Conservation (phyloP, 2,329 filamentous ascomycete genomes). For the Volutella citrinella region DNA sequence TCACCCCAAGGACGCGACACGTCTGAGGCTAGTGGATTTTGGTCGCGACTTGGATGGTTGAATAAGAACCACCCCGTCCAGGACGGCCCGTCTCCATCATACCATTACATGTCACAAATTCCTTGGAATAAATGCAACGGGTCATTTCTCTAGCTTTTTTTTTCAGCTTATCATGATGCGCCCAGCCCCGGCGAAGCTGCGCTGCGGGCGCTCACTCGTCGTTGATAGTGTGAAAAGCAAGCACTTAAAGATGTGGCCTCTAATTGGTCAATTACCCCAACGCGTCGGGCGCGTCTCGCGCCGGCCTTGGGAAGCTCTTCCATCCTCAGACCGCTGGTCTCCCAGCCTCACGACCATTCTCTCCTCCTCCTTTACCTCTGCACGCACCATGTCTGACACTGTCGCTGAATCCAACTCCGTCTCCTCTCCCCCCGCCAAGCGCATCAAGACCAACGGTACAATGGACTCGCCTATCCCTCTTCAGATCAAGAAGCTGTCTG, state of each 20-base stretch:
- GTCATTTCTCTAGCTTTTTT: too few species aligned
- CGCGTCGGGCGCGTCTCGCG: conserved; percentile 27
- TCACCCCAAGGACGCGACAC: conserved; percentile 60
- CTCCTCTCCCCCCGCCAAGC: conserved; percentile 75
- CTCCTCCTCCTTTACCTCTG: neutral
- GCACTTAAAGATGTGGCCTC: conserved; percentile 15
- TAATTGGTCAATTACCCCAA: conserved; percentile 27
- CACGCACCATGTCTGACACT: conserved; percentile 18
- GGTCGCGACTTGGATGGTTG: conserved; percentile 60
- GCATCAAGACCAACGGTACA: conserved; percentile 61
- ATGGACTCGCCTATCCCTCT: conserved; percentile 56
- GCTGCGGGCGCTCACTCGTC: too few species aligned
- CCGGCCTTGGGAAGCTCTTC: conserved; percentile 23
- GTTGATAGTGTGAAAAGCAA: conserved; percentile 19
- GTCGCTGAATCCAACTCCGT: conserved; percentile 47
- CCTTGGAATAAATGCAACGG: too few species aligned
- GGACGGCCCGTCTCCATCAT: too few species aligned
- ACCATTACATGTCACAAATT: too few species aligned
- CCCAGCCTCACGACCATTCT: conserved; percentile 29
- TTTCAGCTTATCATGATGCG: too few species aligned
- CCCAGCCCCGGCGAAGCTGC: too few species aligned
- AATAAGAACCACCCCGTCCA: too few species aligned
- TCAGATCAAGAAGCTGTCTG: conserved; percentile 83
- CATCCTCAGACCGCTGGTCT: conserved; percentile 5
- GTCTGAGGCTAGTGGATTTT: conserved; percentile 60